Base-by-base conservation (phyloP, 495 filamentous ascomycete species). In the Annulohypoxylon maeteangense region DNA sequence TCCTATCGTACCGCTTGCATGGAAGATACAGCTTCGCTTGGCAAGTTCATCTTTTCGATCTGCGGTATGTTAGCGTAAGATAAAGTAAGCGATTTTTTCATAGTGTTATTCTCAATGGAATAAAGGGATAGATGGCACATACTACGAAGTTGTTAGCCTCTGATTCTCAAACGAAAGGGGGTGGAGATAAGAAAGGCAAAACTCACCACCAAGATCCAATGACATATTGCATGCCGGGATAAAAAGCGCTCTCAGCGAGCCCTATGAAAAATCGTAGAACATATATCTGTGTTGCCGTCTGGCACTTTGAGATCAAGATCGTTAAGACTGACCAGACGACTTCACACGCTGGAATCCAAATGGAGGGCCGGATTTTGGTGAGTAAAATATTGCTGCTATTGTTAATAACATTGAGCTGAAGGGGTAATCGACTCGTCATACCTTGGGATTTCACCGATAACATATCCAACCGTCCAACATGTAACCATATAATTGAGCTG, bases 1-100 rank as follows among this genome's bases (percentile, higher is more conserved):
- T 74, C 50, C 84, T 65, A 89, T 81, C 16, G 82, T 80, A 29
- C 86, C 82, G 57, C 79, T 84, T 0, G 85, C 84, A 42, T 89
- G 86, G 75, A 90, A 89, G 32, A 91, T 89, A 59, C 87, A 89
- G n/a, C 85, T 85, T 14, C 89, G 79, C 66, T 88, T 90, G 62
- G 76, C 89, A 76, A 79, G 85, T 77, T 81, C 86, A 78, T 71
- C 86, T 74, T 78, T 89, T 81, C 57, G 87, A 81, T 62, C 69
- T 71, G 14, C 10, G n/a, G 36, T 0, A 38, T 38, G 50, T 71
- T 58, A 71, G 69, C n/a, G n/a, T n/a, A n/a, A n/a, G n/a, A n/a
- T n/a, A n/a, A n/a, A n/a, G n/a, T n/a, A n/a, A n/a, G n/a, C n/a
- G n/a, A n/a, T n/a, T n/a, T n/a, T n/a, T n/a, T n/a, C n/a, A n/a